Conservation (phyloP, 352 stramenopile species). For the Blastocystis hominis region DNA sequence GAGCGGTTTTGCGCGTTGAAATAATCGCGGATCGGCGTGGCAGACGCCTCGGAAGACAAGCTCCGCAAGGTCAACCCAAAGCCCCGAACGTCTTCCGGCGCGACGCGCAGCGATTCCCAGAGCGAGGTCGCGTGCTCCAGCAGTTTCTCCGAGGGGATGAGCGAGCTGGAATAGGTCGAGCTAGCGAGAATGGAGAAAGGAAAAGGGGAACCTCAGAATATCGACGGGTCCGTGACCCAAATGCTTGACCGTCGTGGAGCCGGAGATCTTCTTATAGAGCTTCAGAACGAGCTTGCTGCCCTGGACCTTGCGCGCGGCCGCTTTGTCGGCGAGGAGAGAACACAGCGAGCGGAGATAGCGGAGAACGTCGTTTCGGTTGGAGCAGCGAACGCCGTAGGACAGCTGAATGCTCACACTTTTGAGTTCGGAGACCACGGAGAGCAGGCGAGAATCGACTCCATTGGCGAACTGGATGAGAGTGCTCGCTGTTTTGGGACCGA, state of each 20-base stretch:
- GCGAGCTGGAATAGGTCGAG: neutral
- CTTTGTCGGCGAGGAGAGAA: neutral
- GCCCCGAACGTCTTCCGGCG: slow-evolving; percentile 24
- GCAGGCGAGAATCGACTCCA: neutral
- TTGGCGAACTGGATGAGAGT: neutral
- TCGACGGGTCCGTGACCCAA: slow-evolving; percentile 40
- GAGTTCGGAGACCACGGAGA: neutral
- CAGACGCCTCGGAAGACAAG: neutral
- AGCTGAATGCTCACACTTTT: slow-evolving; percentile 4
- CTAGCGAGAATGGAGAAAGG: neutral
- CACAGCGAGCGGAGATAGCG: neutral
- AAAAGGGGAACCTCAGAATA: neutral
- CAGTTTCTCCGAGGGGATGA: neutral
- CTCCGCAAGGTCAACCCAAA: neutral
- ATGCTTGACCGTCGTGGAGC: neutral
- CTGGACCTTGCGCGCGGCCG: neutral
- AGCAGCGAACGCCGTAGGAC: slow-evolving; percentile 41
- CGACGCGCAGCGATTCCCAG: neutral
- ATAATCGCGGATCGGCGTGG: neutral
- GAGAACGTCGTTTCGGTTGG: neutral
- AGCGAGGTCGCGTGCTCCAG: neutral
- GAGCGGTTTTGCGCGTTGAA: neutral
- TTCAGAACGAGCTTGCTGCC: slow-evolving; percentile 11
- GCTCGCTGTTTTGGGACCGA: neutral
- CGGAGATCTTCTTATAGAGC: slow-evolving; percentile 4